phyloP scores from a whole-genome alignment of 179 eudicot genomes.

The Heliamphora pulchella region DNA sequence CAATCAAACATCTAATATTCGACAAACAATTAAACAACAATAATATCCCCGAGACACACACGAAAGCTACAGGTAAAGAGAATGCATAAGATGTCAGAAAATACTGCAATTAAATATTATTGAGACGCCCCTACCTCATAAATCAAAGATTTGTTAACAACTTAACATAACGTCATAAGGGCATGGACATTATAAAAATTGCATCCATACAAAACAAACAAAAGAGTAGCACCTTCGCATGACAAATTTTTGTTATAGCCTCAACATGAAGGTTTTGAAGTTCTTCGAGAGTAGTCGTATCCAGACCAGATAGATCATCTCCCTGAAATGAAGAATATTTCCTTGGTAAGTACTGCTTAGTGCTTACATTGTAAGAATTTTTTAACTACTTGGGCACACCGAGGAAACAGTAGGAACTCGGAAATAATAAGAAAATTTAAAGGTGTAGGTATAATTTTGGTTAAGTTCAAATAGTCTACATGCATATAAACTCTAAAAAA shows the following conservation, averaged over 20 bases:
- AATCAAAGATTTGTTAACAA: neutral
- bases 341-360: neutral
- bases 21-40: neutral
- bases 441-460: neutral
- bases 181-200: neutral
- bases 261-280: constrained; percentile 31
- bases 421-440: neutral
- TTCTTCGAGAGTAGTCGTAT: constrained; percentile 25
- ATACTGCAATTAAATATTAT: neutral
- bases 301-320: constrained; percentile 24
- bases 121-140: neutral
- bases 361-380: neutral
- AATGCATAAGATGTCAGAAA: neutral
- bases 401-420: neutral
- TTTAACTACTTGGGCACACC: neutral
- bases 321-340: constrained; percentile 23
- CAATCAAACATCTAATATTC: neutral
- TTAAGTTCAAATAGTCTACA: neutral
- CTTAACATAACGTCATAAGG: neutral
- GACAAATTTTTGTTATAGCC: constrained; percentile 34
- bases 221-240: constrained; percentile 26
- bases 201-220: neutral
- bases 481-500: neutral
- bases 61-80: neutral
- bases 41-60: neutral